Percentiles rank a stretch among this genome's conserved stretches.
Conservation (phyloP, 2,329 filamentous ascomycete species). For the Cladophialophora psammophila region DNA sequence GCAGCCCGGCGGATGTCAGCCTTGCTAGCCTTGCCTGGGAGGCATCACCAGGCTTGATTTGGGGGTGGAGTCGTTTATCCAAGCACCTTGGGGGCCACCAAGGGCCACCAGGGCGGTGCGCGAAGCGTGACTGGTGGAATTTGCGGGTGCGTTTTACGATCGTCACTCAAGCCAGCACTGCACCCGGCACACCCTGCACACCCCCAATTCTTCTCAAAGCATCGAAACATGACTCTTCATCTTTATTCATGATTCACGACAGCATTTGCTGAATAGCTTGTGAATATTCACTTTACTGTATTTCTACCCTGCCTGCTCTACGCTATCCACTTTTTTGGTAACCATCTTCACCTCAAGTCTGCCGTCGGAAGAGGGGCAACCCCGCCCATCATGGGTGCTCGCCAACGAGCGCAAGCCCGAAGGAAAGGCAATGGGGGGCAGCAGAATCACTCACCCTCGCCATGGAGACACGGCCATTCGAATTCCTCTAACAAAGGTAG, state of each 20-base stretch:
- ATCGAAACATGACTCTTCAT: slow-evolving; percentile 2
- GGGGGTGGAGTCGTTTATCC: slow-evolving; percentile 2
- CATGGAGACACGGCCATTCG: slow-evolving; percentile 31
- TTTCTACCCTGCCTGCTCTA: neutral
- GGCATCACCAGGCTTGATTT: slow-evolving; percentile 3
- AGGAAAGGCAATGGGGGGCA: slow-evolving; percentile 34
- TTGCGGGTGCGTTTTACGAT: neutral
- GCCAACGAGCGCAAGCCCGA: slow-evolving; percentile 36
- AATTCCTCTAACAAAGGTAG: slow-evolving; percentile 29
- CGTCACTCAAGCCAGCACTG: neutral
- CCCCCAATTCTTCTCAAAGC: neutral
- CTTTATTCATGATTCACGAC: neutral
- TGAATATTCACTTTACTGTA: neutral
- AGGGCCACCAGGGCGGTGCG: neutral
- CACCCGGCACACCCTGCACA: neutral
- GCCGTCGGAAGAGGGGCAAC: neutral
- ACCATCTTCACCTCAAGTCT: neutral
- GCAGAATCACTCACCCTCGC: slow-evolving; percentile 21
- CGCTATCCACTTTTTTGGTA: neutral
- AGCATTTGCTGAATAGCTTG: neutral
- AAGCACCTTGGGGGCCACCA: neutral
- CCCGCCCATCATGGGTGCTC: slow-evolving; percentile 37
- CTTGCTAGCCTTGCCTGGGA: slow-evolving; percentile 6
- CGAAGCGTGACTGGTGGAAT: slow-evolving; percentile 8
- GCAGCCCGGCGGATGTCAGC: slow-evolving; percentile 10